Base-by-base conservation (phyloP, 192 early-diverging fungal genomes). In the Oehlia diaphana region DNA sequence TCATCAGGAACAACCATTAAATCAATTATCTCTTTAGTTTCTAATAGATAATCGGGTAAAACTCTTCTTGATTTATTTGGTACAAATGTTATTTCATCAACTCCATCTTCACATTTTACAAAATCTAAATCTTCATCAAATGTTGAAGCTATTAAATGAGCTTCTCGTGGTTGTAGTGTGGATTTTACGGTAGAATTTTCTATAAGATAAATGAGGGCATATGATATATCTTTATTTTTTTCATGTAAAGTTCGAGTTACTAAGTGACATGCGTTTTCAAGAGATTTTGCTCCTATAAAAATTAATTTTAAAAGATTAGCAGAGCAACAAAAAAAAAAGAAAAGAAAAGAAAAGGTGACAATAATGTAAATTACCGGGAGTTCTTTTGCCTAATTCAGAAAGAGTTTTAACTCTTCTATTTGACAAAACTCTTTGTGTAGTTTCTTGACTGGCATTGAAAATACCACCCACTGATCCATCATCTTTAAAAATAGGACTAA, bases 371-470 rank as follows among this genome's bases (percentile, higher is more conserved):
- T 31, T 28, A 74, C 72, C 49, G 0, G 72, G 49, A 26, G 49
- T 74, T 5, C 26, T 74, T 62, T 81, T 84, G 58, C 83, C 82
- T 39, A 82, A 84, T 35, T 82, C 69, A n/a, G 80, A 76, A 12
- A 84, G 53, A 7, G 76, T 72, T 69, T 39, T 72, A 2, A 84
- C 35, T 62, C 84, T 72, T 13, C 84, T 74, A 50, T 80, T 76
- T 63, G 74, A 76, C 33, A 84, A 63, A 31, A 82, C 71, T 19
- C 66, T 79, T 50, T 81, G 76, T 14, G 84, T 84, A 4, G 80
- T 80, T 49, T 84, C 84, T 33, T 82, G 70, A 2, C 78, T 81
- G 23, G 79, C 8, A 21, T 78, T 77, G 2, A 82, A n/a, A 37
- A 84, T 76, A 9, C 84, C 84, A 19, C 72, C 75, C 16, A 81